phyloP scores from a whole-genome alignment of 352 stramenopile genomes.

The Phytophthora boehmeriae region DNA sequence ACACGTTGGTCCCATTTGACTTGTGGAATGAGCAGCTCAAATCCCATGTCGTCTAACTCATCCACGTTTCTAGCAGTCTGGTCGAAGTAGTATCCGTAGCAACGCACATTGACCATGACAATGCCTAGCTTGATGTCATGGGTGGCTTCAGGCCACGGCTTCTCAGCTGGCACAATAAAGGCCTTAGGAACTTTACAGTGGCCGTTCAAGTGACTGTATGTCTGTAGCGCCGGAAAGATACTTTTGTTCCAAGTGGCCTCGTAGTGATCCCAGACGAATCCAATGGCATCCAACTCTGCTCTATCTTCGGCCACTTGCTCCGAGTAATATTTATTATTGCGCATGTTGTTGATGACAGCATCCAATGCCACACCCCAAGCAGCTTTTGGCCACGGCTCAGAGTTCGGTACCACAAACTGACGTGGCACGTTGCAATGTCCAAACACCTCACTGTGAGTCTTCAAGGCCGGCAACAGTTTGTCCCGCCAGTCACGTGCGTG shows the following conservation, averaged over 20 bases:
- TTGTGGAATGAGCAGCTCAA: slow-evolving; percentile 4
- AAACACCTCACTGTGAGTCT: slow-evolving; percentile 11
- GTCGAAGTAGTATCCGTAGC: slow-evolving; percentile 3
- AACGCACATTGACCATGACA: slow-evolving; percentile 1
- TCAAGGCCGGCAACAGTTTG: slow-evolving; percentile 8
- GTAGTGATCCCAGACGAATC: slow-evolving; percentile 17
- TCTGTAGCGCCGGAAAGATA: slow-evolving; percentile 11
- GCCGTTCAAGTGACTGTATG: neutral
- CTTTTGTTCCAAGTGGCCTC: slow-evolving; percentile 11
- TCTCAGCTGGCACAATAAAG: slow-evolving; percentile 12
- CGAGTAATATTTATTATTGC: slow-evolving; percentile 3
- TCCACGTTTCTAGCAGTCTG: slow-evolving; percentile 8
- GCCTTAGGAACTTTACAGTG: slow-evolving; percentile 1
- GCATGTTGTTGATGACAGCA: slow-evolving; percentile 15
- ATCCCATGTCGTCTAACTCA: slow-evolving; percentile 2
- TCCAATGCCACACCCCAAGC: slow-evolving; percentile 5
- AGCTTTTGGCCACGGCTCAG: slow-evolving; percentile 6
- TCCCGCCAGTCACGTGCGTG: slow-evolving; percentile 13
- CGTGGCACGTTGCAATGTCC: slow-evolving; percentile 14
- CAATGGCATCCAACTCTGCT: slow-evolving; percentile 9
- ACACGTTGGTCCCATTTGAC: slow-evolving; percentile 15
- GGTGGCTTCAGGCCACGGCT: slow-evolving; percentile 6
- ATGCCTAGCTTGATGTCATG: slow-evolving; percentile 8
- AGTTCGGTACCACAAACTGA: slow-evolving; percentile 13
- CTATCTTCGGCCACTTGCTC: slow-evolving; percentile 15